Percentiles rank a stretch among this genome's conserved stretches.
Evolutionary conservation across 2,329 filamentous ascomycete species (phyloP).

Genomic region (Thielaviopsis musarum): DNA sequence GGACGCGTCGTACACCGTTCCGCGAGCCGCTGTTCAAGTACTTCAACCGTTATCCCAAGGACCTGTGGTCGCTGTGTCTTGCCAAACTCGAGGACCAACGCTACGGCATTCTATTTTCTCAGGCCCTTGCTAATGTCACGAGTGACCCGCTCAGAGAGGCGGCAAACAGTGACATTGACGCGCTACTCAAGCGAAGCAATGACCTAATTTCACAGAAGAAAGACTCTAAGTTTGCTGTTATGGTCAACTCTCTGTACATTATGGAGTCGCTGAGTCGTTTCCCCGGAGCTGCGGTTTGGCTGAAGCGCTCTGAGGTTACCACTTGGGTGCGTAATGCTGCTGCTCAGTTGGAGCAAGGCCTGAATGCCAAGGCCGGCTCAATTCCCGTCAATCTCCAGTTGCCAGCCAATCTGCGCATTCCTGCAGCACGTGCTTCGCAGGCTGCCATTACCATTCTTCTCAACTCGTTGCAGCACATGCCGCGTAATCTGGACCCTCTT

Average conservation of each 20-base stretch:
- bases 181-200: slow-evolving; percentile 49
- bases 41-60: slow-evolving; percentile 79
- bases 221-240: slow-evolving; percentile 50
- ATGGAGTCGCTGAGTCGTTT: slow-evolving; percentile 62
- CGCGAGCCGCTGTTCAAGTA: slow-evolving; percentile 80
- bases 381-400: slow-evolving; percentile 56
- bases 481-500: slow-evolving; percentile 64
- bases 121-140: slow-evolving; percentile 60
- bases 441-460: slow-evolving; percentile 76
- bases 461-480: slow-evolving; percentile 57
- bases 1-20: slow-evolving; percentile 86
- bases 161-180: slow-evolving; percentile 55
- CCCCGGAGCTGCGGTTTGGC: slow-evolving; percentile 49
- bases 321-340: slow-evolving; percentile 48
- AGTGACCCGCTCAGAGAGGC: slow-evolving; percentile 60
- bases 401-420: slow-evolving; percentile 56
- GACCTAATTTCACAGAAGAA: slow-evolving; percentile 47
- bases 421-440: slow-evolving; percentile 50
- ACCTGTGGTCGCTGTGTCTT: slow-evolving; percentile 70
- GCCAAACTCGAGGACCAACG: slow-evolving; percentile 65
- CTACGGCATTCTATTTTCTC: slow-evolving; percentile 81
- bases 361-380: slow-evolving; percentile 4
- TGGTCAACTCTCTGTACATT: slow-evolving; percentile 77
- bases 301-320: slow-evolving; percentile 47
- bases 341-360: slow-evolving; percentile 53